Evolutionary conservation across 768 basidiomycete species (phyloP).

Genomic region (Amanita jacksonii): DNA sequence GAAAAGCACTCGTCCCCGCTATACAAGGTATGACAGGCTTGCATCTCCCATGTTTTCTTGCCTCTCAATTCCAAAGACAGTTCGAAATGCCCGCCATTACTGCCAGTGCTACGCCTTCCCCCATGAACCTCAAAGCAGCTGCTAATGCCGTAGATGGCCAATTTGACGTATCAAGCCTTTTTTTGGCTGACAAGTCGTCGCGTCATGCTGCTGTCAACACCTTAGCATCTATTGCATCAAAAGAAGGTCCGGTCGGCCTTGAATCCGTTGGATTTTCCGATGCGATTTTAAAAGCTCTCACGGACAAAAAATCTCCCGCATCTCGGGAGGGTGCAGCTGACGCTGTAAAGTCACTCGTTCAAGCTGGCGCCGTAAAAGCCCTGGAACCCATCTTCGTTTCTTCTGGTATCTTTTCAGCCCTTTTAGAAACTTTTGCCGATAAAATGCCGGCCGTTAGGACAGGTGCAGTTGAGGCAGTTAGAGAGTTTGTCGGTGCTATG

Average conservation of each 20-base stretch:
- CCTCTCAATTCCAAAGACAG: conserved; percentile 25
- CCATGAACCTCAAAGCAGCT: conserved; percentile 65
- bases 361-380: conserved; percentile 64
- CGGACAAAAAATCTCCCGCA: conserved; percentile 92
- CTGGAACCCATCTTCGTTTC: conserved; percentile 86
- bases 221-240: conserved; percentile 69
- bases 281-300: conserved; percentile 73
- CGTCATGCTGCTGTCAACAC: conserved; percentile 63
- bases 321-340: conserved; percentile 83
- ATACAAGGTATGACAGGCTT: too few relatives aligned
- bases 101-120: conserved; percentile 49
- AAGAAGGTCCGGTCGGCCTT: conserved; percentile 76
- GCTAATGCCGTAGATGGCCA: conserved; percentile 44
- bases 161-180: conserved; percentile 68
- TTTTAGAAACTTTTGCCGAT: conserved; percentile 91
- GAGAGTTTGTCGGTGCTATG: conserved; percentile 63
- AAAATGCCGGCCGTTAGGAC: conserved; percentile 85
- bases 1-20: too few relatives aligned
- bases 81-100: conserved; percentile 71
- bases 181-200: conserved; percentile 76
- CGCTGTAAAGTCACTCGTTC: conserved; percentile 56
- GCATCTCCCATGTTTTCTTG: conserved; percentile 1
- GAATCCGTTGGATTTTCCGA: conserved; percentile 58
- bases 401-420: conserved; percentile 76
- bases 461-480: conserved; percentile 77